Percentiles rank a stretch among this genome's conserved stretches.
Conservation (phyloP, 768 basidiomycete genomes). For the Hortiboletus campestris region DNA sequence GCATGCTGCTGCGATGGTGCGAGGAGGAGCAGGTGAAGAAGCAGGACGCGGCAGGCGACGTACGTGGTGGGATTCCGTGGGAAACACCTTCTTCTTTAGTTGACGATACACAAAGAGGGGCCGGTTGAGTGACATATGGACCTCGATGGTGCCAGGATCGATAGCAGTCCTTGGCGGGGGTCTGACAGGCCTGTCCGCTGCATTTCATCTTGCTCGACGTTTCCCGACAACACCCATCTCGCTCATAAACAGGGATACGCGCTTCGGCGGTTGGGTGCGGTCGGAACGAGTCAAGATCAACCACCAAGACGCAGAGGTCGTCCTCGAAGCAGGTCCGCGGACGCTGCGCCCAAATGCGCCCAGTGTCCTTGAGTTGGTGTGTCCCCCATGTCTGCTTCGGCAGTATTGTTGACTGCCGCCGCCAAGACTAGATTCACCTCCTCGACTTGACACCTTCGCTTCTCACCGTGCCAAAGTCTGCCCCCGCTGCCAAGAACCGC, state of each 20-base stretch:
- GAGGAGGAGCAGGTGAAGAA: not conserved
- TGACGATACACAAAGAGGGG: too few species aligned
- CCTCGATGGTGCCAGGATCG: conserved; percentile 21
- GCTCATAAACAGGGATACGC: conserved; percentile 61
- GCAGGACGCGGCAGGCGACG: conserved; percentile 14
- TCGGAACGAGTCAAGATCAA: conserved; percentile 48
- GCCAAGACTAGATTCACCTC: conserved; percentile 64
- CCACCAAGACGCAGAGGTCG: conserved; percentile 38
- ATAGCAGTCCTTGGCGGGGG: conserved; percentile 80
- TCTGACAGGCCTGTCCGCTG: conserved; percentile 76
- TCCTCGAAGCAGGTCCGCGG: conserved; percentile 85
- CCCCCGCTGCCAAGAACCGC: conserved; percentile 74
- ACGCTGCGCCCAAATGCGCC: conserved; percentile 78
- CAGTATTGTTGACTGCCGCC: conserved; percentile 9
- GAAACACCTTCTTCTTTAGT: conserved; percentile 12
- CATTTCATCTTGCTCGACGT: conserved; percentile 70
- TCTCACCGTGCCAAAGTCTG: conserved; percentile 61
- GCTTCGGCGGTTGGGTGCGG: conserved; percentile 86
- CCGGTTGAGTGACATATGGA: too few species aligned
- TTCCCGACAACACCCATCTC: conserved; percentile 61
- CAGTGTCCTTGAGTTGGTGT: conserved; percentile 76
- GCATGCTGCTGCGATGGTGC: conserved; percentile 11
- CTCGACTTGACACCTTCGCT: conserved; percentile 59
- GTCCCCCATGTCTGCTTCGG: conserved; percentile 8
- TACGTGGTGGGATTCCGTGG: conserved; percentile 18